These are phyloP conservation scores for Articulospora tetracladia DNA, from an alignment of 495 filamentous ascomycete genomes.

Conservation along the genomic window DNA sequence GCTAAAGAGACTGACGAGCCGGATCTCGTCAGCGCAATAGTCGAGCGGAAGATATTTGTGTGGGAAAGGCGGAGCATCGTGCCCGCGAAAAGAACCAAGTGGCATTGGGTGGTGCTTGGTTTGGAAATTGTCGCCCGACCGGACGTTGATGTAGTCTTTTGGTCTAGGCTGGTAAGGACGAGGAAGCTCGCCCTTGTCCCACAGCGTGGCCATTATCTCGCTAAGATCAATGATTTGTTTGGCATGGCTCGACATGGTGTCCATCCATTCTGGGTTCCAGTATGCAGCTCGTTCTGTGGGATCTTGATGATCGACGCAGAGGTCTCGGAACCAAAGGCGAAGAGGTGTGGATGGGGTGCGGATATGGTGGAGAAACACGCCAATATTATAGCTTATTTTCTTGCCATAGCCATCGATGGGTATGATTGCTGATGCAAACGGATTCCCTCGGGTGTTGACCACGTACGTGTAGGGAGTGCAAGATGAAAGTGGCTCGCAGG, in stretches of 20 bases:
- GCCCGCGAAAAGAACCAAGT: background rate
- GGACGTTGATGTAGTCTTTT: background rate
- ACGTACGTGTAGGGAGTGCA: background rate
- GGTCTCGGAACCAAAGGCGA: conserved; percentile 3
- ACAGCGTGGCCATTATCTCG: conserved; percentile 1
- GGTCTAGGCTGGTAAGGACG: background rate
- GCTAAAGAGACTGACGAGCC: background rate
- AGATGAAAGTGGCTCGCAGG: background rate
- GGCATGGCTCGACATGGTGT: background rate
- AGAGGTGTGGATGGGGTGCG: background rate
- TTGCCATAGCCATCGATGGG: background rate
- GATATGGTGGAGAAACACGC: background rate
- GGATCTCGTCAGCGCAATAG: conserved; percentile 1
- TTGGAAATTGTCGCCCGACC: background rate
- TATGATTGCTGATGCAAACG: background rate
- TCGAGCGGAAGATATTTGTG: conserved; percentile 7
- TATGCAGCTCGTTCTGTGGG: background rate
- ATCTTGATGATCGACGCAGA: background rate
- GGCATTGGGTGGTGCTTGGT: background rate
- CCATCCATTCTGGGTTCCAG: conserved; percentile 3
- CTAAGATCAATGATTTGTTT: background rate
- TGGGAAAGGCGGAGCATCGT: background rate
- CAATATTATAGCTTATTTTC: background rate
- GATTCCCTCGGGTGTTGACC: background rate
- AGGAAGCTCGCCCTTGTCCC: background rate